These are phyloP conservation scores for Canariomyces notabilis DNA, from an alignment of 2,329 filamentous ascomycete genomes.

Conservation along the genomic window DNA sequence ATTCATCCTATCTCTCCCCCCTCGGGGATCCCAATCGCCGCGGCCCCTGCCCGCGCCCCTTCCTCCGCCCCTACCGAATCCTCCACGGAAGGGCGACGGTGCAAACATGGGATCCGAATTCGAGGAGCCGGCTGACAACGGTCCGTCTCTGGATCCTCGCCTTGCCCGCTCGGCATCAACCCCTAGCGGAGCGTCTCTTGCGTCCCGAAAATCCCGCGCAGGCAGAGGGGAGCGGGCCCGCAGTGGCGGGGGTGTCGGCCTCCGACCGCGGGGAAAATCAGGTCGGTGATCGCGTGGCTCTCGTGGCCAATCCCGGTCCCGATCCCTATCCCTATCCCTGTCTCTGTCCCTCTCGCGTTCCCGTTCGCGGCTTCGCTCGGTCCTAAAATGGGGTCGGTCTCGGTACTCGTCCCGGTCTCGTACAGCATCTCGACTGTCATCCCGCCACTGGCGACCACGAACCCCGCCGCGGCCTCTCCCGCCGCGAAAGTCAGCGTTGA, in stretches of 20 bases:
- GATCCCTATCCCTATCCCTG: not conserved
- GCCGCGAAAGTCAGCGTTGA: conserved; percentile 58
- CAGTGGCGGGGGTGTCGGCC: conserved; percentile 35
- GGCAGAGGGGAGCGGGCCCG: conserved; percentile 57
- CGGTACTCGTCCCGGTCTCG: conserved; percentile 57
- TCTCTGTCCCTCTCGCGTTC: conserved; percentile 45
- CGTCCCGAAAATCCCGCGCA: conserved; percentile 59
- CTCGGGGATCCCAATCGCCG: conserved; percentile 48
- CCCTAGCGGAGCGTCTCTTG: conserved; percentile 51
- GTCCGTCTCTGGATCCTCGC: conserved; percentile 66
- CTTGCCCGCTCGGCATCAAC: conserved; percentile 63
- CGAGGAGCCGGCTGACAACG: conserved; percentile 65
- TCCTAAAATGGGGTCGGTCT: conserved; percentile 46
- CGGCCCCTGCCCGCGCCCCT: conserved; percentile 49
- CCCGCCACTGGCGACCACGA: conserved; percentile 54
- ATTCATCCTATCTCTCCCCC: conserved; percentile 46
- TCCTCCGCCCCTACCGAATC: conserved; percentile 53
- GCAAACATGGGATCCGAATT: conserved; percentile 63
- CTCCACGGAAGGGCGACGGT: conserved; percentile 49
- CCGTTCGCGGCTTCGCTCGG: conserved; percentile 56
- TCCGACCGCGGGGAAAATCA: conserved; percentile 48
- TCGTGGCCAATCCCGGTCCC: conserved; percentile 15
- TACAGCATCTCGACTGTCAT: conserved; percentile 60
- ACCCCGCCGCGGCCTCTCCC: conserved; percentile 46
- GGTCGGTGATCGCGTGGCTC: conserved; percentile 43